Conservation (phyloP, 2,329 filamentous ascomycete species). For the Fusarium armeniacum region DNA sequence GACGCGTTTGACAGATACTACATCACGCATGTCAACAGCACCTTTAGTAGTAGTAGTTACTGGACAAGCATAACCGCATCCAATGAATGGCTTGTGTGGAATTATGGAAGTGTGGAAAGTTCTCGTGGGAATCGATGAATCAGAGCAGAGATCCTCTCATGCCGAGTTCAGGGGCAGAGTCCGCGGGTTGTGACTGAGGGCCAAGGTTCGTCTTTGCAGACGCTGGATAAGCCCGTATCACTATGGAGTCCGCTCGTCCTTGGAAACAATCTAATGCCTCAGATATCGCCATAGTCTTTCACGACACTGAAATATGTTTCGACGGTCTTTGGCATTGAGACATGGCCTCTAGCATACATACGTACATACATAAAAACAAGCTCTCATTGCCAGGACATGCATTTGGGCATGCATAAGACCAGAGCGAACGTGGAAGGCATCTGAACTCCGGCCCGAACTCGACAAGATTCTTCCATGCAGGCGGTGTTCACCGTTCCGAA, state of each 20-base stretch:
- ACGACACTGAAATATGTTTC: conserved; percentile 7
- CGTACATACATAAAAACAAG: neutral
- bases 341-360: neutral
- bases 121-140: conserved; percentile 24
- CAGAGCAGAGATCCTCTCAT: conserved; percentile 30
- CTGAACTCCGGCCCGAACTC: conserved; percentile 41
- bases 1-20: neutral
- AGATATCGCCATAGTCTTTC: conserved; percentile 12
- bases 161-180: conserved; percentile 34
- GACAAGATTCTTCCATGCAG: conserved; percentile 31
- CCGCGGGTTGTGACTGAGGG: conserved; percentile 10
- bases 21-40: conserved; percentile 37
- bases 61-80: conserved; percentile 24
- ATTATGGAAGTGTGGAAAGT: conserved; percentile 19
- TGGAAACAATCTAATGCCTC: conserved; percentile 26
- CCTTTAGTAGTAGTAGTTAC: conserved; percentile 23
- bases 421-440: conserved; percentile 32
- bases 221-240: conserved; percentile 24
- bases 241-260: conserved; percentile 23
- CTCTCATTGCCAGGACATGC: conserved; percentile 3
- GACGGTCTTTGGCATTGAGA: neutral
- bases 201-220: conserved; percentile 23
- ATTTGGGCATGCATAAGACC: conserved; percentile 13
- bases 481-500: conserved; percentile 53
- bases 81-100: conserved; percentile 15